These are phyloP conservation scores for Arthroderma sp. DNA, from an alignment of 2,329 filamentous ascomycete genomes.

Conservation along the genomic window DNA sequence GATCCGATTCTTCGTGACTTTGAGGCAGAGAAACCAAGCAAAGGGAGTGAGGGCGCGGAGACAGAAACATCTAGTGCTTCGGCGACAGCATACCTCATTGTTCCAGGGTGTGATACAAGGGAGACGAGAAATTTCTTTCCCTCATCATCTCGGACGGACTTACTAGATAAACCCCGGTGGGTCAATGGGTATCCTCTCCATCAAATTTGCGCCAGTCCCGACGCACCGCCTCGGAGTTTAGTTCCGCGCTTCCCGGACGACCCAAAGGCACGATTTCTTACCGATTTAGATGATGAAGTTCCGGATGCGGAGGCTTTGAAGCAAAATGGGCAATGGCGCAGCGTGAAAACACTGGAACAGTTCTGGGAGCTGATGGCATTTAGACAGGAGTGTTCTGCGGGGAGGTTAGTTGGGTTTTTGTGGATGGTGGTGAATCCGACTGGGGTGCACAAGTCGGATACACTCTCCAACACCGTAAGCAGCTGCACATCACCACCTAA, in stretches of 20 bases:
- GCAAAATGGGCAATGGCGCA: slow-evolving; percentile 61
- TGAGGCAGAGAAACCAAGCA: slow-evolving; percentile 25
- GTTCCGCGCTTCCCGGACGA: slow-evolving; percentile 91
- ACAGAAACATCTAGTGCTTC: slow-evolving; percentile 28
- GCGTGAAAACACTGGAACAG: slow-evolving; percentile 67
- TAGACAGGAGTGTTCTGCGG: slow-evolving; percentile 87
- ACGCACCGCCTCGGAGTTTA: slow-evolving; percentile 66
- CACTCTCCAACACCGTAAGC: neutral
- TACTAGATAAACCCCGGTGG: slow-evolving; percentile 31
- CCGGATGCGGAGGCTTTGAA: slow-evolving; percentile 42
- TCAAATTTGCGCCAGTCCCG: slow-evolving; percentile 54
- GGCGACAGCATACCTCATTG: slow-evolving; percentile 66
- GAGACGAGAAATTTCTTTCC: slow-evolving; percentile 75
- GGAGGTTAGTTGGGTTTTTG: slow-evolving; percentile 81
- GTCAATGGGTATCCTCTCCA: slow-evolving; percentile 56
- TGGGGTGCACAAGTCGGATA: slow-evolving; percentile 21
- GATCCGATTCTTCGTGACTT: slow-evolving; percentile 54
- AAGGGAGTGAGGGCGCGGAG: slow-evolving; percentile 4
- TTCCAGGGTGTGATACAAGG: slow-evolving; percentile 72
- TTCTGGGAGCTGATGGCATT: slow-evolving; percentile 99
- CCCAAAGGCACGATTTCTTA: slow-evolving; percentile 77
- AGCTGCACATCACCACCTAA: too few species aligned
- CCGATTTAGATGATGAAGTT: slow-evolving; percentile 77
- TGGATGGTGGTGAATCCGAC: slow-evolving; percentile 70
- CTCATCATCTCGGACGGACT: slow-evolving; percentile 27